These are phyloP conservation scores for Pseudogymnoascus sp. DNA, from an alignment of 2,329 filamentous ascomycete genomes.

Conservation along the genomic window DNA sequence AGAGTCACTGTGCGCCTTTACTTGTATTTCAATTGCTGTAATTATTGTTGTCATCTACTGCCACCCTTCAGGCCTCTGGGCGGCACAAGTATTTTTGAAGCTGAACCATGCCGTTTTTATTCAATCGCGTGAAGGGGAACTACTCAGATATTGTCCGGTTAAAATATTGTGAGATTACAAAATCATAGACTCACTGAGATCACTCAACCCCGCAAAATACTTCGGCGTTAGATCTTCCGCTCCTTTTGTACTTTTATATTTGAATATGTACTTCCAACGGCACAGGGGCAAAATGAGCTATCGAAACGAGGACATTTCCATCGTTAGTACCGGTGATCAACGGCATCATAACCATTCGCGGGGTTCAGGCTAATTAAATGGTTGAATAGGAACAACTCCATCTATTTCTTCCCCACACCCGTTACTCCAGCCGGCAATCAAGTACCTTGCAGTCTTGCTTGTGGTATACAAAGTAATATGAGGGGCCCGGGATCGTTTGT, in stretches of 20 bases:
- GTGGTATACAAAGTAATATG: background rate
- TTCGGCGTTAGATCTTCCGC: background rate
- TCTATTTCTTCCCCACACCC: background rate
- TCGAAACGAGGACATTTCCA: background rate
- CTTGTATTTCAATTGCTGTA: no score
- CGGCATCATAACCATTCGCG: background rate
- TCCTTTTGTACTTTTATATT: background rate
- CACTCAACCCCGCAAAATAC: background rate
- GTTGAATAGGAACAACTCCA: constrained; percentile 1
- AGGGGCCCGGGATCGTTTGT: background rate
- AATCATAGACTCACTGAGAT: background rate
- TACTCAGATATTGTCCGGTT: background rate
- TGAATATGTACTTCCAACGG: background rate
- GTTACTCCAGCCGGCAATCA: background rate
- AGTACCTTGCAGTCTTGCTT: background rate
- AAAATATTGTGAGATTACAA: background rate
- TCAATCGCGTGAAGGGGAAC: background rate
- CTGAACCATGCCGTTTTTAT: no score
- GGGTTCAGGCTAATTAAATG: constrained; percentile 1
- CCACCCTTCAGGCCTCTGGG: no score
- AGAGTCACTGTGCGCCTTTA: no score
- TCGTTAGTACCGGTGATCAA: background rate
- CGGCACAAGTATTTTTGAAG: no score
- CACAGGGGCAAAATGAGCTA: background rate
- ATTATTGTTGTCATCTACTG: no score